phyloP scores from a whole-genome alignment of 352 stramenopile species.

The Blastocystis hominis region DNA sequence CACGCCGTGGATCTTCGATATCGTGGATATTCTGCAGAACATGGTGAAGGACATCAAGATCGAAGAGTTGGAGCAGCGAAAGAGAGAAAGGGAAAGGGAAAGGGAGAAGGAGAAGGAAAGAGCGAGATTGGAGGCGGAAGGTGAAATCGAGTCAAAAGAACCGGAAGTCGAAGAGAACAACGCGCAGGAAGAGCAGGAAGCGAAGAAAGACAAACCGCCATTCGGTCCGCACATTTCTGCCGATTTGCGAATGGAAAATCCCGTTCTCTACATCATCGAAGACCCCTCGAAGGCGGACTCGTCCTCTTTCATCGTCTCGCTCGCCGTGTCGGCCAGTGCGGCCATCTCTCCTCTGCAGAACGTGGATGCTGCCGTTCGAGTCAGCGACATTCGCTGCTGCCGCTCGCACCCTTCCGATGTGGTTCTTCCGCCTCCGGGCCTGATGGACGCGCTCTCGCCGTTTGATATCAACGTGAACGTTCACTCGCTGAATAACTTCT shows the following conservation, averaged over 20 bases:
- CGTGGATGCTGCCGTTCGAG: neutral
- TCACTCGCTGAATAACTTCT: neutral
- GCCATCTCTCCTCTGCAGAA: constrained; percentile 11
- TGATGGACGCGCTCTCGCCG: constrained; percentile 19
- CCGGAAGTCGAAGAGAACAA: neutral
- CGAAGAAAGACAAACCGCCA: neutral
- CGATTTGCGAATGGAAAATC: constrained; percentile 38
- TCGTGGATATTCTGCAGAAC: constrained; percentile 28
- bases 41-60: neutral
- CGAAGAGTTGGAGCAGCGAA: neutral
- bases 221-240: neutral
- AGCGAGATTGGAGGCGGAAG: neutral
- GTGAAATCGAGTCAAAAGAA: neutral
- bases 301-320: constrained; percentile 13
- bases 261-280: constrained; percentile 45
- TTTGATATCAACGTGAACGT: constrained; percentile 45
- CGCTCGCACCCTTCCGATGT: neutral
- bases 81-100: neutral
- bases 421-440: neutral
- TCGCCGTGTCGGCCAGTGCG: neutral
- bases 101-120: neutral
- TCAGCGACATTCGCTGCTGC: constrained; percentile 45
- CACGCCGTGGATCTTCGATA: constrained; percentile 41
- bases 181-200: neutral
- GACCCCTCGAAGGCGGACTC: neutral